phyloP scores from a whole-genome alignment of 441 rosid genomes.

The Dalechampia spathulata region DNA sequence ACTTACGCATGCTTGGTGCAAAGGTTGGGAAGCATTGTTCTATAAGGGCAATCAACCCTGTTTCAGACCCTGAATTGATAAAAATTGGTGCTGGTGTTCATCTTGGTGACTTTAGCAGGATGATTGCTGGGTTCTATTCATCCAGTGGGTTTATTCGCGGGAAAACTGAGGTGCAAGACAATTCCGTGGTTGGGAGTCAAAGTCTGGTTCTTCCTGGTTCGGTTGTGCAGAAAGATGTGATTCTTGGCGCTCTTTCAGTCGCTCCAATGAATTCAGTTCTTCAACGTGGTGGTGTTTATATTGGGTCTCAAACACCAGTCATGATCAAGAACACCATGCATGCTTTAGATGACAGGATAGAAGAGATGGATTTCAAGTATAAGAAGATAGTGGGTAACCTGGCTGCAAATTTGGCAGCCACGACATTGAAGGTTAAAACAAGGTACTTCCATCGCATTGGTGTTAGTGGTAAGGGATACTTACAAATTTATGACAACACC shows the following conservation, averaged over 20 bases:
- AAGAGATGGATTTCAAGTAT: conserved; percentile 63
- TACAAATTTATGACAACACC: conserved; percentile 38
- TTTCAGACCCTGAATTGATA: conserved; percentile 45
- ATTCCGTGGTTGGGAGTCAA: conserved; percentile 65
- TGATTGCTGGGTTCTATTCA: conserved; percentile 44
- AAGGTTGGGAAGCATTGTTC: conserved; percentile 55
- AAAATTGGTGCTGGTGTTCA: conserved; percentile 53
- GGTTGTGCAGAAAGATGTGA: conserved; percentile 36
- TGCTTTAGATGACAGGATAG: conserved; percentile 61
- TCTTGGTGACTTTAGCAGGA: conserved; percentile 62
- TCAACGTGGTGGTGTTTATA: conserved; percentile 48
- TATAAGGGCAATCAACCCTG: conserved; percentile 60
- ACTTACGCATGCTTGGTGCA: conserved; percentile 51
- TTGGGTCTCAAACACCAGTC: conserved; percentile 50
- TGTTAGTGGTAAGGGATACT: conserved; percentile 44
- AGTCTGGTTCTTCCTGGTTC: conserved; percentile 58
- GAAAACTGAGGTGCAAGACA: conserved; percentile 42
- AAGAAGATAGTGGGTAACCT: conserved; percentile 62
- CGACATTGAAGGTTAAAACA: conserved; percentile 56
- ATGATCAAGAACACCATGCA: conserved; percentile 65
- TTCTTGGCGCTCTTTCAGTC: conserved; percentile 65
- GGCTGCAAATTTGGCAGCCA: conserved; percentile 53
- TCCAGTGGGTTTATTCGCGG: conserved; percentile 28
- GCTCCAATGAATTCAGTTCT: conserved; percentile 56
- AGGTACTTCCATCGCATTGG: conserved; percentile 72